Percentiles rank a stretch among this genome's conserved stretches.
Evolutionary conservation across 2,329 filamentous ascomycete species (phyloP).

Genomic region (Cladophialophora immunda): DNA sequence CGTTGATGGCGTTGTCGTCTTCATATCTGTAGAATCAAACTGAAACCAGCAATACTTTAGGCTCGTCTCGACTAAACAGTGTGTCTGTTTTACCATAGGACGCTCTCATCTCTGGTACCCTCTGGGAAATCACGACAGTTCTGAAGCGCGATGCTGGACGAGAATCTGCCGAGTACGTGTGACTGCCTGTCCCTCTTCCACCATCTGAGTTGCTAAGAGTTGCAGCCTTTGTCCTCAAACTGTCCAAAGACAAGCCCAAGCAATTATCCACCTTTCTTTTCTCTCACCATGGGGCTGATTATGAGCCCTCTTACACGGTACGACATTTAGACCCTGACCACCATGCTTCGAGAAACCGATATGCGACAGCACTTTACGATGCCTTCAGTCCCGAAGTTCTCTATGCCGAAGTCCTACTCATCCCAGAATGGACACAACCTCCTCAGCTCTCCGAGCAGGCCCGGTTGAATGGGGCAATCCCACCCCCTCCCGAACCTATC

Average conservation of each 20-base stretch:
- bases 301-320: slow-evolving; percentile 80
- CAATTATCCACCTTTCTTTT: slow-evolving; percentile 52
- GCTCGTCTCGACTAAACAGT: background rate
- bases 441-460: slow-evolving; percentile 82
- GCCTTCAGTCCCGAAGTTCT: slow-evolving; percentile 81
- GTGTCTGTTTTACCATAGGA: background rate
- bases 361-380: slow-evolving; percentile 86
- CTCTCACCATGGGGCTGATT: slow-evolving; percentile 80
- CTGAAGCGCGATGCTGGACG: slow-evolving; percentile 76
- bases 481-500: slow-evolving; percentile 73
- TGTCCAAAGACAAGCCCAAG: slow-evolving; percentile 55
- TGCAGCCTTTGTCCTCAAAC: slow-evolving; percentile 68
- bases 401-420: slow-evolving; percentile 84
- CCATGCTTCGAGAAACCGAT: slow-evolving; percentile 78
- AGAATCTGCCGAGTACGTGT: slow-evolving; percentile 79
- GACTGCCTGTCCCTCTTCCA: slow-evolving; percentile 28
- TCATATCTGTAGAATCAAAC: background rate
- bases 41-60: background rate
- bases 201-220: slow-evolving; percentile 21
- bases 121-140: background rate
- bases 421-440: slow-evolving; percentile 86
- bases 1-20: background rate
- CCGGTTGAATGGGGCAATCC: slow-evolving; percentile 71
- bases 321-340: slow-evolving; percentile 77
- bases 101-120: background rate